Evolutionary conservation across 2,329 filamentous ascomycete genomes (phyloP), one percentile per base, ranked within the genome.

Genomic region (Diaporthe humulicola): DNA sequence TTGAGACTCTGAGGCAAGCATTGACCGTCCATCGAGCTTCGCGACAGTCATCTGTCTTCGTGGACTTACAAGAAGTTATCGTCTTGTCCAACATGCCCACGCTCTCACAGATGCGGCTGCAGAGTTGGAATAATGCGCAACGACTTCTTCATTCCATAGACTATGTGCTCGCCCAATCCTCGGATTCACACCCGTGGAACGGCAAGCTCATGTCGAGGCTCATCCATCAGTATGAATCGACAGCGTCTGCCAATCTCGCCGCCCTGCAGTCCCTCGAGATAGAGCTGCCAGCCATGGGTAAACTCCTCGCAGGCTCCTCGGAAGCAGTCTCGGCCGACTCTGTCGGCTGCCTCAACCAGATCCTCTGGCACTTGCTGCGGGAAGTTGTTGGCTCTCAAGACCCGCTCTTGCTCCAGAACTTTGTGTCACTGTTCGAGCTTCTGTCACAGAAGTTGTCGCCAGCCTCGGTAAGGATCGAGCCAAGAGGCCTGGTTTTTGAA

Each of bases 261-360:
- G 90, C 91, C 56, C 84, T 95, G 64, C 87, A 89, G 58, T 86
- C 93, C 25, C 85, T 95, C 0, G 91, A 94, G 81, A 85, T 87
- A 1, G 93, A 95, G 79, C 83, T 94, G 67, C 90, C 91, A 12
- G 85, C 89, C 4, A 84, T 94, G 75, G 90, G 90, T 14, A 86
- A 87, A 58, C 88, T 90, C 73, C 78, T 93, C 36, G 83, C 88
- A 64, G 80, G 83, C 48, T 86, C 90, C 74, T 88, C 87, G 71
- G 79, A 83, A 42, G 83, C 89, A 36, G 82, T 93, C 56, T 82
- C 86, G 4, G 81, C 84, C 19, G 87, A 91, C 78, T 87, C 90
- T 3, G 78, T 90, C 4, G 78, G 80, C 15, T 84, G 87, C 56
- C 84, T 93, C 25, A 87, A 87, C 75, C 78, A 83, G 15, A 79